Conservation (phyloP, 768 basidiomycete species). For the Tylopilus vinaceipallidus region DNA sequence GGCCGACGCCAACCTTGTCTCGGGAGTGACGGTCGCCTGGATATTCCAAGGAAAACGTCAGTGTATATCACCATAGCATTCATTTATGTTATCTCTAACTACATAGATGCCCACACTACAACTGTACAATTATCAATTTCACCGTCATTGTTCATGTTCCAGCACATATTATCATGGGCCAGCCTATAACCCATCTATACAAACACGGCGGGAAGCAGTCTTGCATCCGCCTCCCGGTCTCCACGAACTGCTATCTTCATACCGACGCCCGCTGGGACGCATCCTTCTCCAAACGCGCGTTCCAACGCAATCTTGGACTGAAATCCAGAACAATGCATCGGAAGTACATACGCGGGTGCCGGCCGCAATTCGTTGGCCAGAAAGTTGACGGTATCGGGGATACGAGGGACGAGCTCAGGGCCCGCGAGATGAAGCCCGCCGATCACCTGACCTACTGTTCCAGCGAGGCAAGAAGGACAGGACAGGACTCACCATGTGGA, state of each 20-base stretch:
- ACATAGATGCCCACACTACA: background rate
- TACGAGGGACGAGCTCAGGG: constrained; percentile 59
- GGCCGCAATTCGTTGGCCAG: constrained; percentile 58
- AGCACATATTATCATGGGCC: too few species aligned
- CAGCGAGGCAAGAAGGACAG: background rate
- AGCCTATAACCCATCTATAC: too few species aligned
- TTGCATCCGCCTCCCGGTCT: constrained; percentile 40
- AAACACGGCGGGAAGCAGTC: constrained; percentile 22
- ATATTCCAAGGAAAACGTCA: background rate
- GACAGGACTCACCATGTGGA: constrained; percentile 60
- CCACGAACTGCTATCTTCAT: constrained; percentile 59
- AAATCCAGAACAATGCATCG: constrained; percentile 87
- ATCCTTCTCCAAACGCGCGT: constrained; percentile 65
- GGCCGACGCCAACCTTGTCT: too few species aligned
- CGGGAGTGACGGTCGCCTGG: background rate
- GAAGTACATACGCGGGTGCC: constrained; percentile 66
- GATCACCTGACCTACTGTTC: constrained; percentile 49
- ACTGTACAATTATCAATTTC: background rate
- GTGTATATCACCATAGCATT: constrained; percentile 5
- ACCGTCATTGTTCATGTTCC: too few species aligned
- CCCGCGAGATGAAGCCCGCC: constrained; percentile 85
- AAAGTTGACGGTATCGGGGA: constrained; percentile 70
- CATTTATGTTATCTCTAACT: background rate
- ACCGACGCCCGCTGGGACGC: constrained; percentile 78
- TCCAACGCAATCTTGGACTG: constrained; percentile 71